Conservation (phyloP, 148 eudicot species). For the Rheum nobile region DNA sequence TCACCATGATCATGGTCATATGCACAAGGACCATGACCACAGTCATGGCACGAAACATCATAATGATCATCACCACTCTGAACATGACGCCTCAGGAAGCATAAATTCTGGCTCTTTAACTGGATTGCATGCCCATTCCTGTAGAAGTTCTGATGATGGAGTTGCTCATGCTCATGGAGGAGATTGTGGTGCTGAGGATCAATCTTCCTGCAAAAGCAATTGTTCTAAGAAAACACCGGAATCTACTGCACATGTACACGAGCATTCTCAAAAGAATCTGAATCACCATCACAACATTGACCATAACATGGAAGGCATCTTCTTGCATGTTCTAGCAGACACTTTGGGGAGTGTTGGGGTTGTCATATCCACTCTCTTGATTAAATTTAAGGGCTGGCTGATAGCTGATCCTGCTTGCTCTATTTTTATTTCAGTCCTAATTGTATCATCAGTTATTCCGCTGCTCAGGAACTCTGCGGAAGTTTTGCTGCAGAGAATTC, state of each 20-base stretch:
- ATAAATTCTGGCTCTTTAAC: neutral
- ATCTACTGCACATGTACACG: neutral
- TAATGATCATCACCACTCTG: conserved; percentile 2
- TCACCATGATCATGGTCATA: conserved; percentile 11
- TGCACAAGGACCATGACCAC: conserved; percentile 13
- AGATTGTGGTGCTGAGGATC: conserved; percentile 1
- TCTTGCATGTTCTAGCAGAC: conserved; percentile 93
- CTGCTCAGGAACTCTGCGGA: conserved; percentile 85
- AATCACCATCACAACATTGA: conserved; percentile 53
- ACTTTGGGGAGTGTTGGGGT: conserved; percentile 98
- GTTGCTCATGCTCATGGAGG: conserved; percentile 12
- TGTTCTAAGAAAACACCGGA: conserved; percentile 3
- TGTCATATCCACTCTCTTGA: conserved; percentile 76
- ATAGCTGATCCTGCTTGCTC: conserved; percentile 94
- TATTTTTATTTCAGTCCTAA: conserved; percentile 74
- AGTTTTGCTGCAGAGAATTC: conserved; percentile 78
- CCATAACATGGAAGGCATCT: conserved; percentile 99
- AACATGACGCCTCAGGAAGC: neutral
- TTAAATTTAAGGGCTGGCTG: conserved; percentile 91
- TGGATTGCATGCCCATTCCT: neutral
- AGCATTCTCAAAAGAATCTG: conserved; percentile 21
- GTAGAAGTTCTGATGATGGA: conserved; percentile 1
- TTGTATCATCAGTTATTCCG: conserved; percentile 84
- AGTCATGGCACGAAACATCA: conserved; percentile 2
- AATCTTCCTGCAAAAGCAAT: neutral